Conservation (phyloP, 352 stramenopile species). For the Phytophthora megakarya region DNA sequence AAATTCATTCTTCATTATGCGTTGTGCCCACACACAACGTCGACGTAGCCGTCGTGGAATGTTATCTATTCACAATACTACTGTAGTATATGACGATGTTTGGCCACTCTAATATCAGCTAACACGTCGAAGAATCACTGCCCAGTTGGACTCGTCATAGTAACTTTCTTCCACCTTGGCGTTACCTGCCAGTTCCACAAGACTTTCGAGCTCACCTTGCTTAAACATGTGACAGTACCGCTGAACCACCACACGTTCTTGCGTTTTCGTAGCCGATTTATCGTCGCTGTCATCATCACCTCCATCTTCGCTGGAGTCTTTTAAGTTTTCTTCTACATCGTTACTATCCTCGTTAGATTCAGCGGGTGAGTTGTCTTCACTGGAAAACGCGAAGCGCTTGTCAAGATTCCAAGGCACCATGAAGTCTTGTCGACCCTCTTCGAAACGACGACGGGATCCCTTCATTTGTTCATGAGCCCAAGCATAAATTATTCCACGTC, state of each 20-base stretch:
- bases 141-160: conserved; percentile 90
- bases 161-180: conserved; percentile 74
- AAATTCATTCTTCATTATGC: neutral
- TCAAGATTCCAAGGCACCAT: conserved; percentile 91
- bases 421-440: conserved; percentile 73
- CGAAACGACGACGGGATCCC: conserved; percentile 79
- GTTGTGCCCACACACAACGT: neutral
- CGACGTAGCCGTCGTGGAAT: conserved; percentile 24
- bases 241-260: conserved; percentile 65
- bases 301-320: conserved; percentile 3
- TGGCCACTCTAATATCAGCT: conserved; percentile 38
- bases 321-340: conserved; percentile 4
- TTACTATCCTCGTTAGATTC: conserved; percentile 9
- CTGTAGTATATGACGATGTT: neutral
- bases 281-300: conserved; percentile 13
- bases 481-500: conserved; percentile 80
- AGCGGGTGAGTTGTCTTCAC: conserved; percentile 8
- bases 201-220: conserved; percentile 74
- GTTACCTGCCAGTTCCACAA: conserved; percentile 66
- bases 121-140: conserved; percentile 69
- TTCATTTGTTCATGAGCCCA: conserved; percentile 86
- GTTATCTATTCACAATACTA: conserved; percentile 21
- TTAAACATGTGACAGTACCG: conserved; percentile 92
- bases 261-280: conserved; percentile 10
- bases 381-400: conserved; percentile 59